These are phyloP conservation scores for Pycnococcus provasolii DNA, from an alignment of 139 green algal species.

Conservation along the genomic window DNA sequence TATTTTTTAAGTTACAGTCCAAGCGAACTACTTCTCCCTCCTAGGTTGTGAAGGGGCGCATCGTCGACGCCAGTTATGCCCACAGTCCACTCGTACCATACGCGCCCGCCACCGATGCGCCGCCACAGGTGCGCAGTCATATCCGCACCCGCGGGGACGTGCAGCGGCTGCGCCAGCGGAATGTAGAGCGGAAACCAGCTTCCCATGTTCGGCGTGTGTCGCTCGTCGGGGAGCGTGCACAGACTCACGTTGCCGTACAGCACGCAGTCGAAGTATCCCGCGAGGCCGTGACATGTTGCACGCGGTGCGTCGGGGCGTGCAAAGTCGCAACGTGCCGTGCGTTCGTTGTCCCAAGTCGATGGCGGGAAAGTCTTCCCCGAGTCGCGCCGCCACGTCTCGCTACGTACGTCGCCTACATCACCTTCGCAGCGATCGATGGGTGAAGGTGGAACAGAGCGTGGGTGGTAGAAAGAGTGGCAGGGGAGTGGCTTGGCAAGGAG, in stretches of 20 bases:
- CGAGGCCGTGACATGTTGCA: slow-evolving; percentile 74
- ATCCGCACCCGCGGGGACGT: slow-evolving; percentile 39
- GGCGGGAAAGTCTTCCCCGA: neutral
- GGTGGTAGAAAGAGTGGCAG: slow-evolving; percentile 2
- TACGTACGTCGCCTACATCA: no score
- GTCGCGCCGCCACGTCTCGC: neutral
- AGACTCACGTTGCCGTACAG: slow-evolving; percentile 81
- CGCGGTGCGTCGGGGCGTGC: neutral
- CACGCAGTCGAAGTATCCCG: slow-evolving; percentile 87
- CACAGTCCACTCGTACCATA: slow-evolving; percentile 36
- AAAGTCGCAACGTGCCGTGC: no score
- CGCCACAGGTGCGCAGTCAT: slow-evolving; percentile 80
- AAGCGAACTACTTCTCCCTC: slow-evolving; percentile 31
- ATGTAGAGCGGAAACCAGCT: slow-evolving; percentile 98
- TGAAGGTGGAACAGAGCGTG: neutral
- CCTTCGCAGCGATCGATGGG: neutral
- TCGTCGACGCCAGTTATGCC: slow-evolving; percentile 8
- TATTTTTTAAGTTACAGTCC: slow-evolving; percentile 18
- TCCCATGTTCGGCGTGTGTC: slow-evolving; percentile 80
- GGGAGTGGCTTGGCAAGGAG: neutral
- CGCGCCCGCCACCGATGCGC: slow-evolving; percentile 52
- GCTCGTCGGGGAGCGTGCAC: slow-evolving; percentile 69
- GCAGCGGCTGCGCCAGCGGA: slow-evolving; percentile 64
- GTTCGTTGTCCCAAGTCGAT: neutral
- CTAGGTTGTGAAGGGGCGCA: slow-evolving; percentile 32